These are phyloP conservation scores for Trifolium fragiferum DNA, from an alignment of 306 rosid species.

Conservation along the genomic window DNA sequence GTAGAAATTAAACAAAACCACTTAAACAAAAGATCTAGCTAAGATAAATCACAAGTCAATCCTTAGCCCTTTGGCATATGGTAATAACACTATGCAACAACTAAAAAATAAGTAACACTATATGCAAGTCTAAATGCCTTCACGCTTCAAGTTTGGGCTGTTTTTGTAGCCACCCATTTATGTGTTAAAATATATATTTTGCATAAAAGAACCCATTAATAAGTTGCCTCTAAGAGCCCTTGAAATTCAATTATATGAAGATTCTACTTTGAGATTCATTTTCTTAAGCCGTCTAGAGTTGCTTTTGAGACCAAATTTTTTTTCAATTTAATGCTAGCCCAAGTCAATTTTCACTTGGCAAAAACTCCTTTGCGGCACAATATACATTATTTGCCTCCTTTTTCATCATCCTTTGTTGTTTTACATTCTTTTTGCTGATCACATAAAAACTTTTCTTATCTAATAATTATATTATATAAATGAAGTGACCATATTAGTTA, in stretches of 20 bases:
- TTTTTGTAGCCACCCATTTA: slow-evolving; percentile 36
- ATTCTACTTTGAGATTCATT: slow-evolving; percentile 36
- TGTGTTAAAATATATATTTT: slow-evolving; percentile 14
- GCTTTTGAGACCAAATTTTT: neutral
- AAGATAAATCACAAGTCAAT: slow-evolving; percentile 40
- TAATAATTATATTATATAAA: slow-evolving; percentile 1
- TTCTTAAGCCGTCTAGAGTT: slow-evolving; percentile 33
- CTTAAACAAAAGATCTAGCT: neutral
- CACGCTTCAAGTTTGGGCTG: slow-evolving; percentile 44
- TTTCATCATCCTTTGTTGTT: slow-evolving; percentile 25
- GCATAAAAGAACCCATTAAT: slow-evolving; percentile 10
- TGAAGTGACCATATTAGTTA: neutral
- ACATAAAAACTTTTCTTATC: neutral
- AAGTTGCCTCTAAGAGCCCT: slow-evolving; percentile 38
- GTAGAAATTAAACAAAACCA: neutral
- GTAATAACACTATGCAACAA: slow-evolving; percentile 37
- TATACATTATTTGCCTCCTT: slow-evolving; percentile 3
- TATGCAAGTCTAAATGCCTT: slow-evolving; percentile 40
- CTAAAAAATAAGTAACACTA: slow-evolving; percentile 32
- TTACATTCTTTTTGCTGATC: neutral
- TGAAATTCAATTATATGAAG: slow-evolving; percentile 22
- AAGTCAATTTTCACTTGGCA: slow-evolving; percentile 11
- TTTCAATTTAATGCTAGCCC: neutral
- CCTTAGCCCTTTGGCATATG: slow-evolving; percentile 34
- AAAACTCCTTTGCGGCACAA: slow-evolving; percentile 10